A percentile compares a stretch with the other conserved stretches of the same genome.
phyloP scores from a whole-genome alignment of 192 early-diverging fungal species.

The Mortierella alpina region DNA sequence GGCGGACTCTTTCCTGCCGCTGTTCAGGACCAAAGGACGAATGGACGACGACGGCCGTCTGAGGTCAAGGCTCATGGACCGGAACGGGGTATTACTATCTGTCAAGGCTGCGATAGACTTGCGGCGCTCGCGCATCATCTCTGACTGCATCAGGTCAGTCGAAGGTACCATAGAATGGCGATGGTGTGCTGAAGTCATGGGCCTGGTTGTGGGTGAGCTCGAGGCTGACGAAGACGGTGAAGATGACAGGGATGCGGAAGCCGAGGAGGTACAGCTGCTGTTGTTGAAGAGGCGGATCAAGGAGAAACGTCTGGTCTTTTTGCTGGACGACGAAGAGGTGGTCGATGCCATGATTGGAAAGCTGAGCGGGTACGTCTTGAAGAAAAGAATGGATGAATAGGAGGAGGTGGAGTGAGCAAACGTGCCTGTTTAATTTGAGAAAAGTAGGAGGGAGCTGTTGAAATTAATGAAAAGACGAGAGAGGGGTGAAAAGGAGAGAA shows the following conservation, averaged over 20 bases:
- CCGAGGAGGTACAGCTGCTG: constrained; percentile 5
- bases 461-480: background rate
- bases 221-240: constrained; percentile 4
- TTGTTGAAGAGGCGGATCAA: constrained; percentile 42
- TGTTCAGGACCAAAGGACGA: constrained; percentile 1
- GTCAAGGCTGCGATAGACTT: constrained; percentile 43
- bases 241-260: background rate
- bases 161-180: constrained; percentile 21
- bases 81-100: constrained; percentile 6
- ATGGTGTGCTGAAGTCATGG: constrained; percentile 3
- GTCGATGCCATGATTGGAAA: constrained; percentile 11
- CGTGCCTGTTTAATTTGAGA: background rate
- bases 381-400: background rate
- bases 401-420: background rate
- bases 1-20: background rate
- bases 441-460: background rate
- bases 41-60: constrained; percentile 1
- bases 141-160: constrained; percentile 13
- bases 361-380: constrained; percentile 9
- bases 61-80: constrained; percentile 24
- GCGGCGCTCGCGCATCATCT: constrained; percentile 45
- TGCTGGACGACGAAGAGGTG: background rate
- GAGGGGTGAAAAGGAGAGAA: background rate
- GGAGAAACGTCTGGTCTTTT: constrained; percentile 47
- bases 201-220: constrained; percentile 8